Percentiles rank a stretch among this genome's conserved stretches.
Conservation (phyloP, 1,284 basidiomycete genomes). For the Pseudozyma thailandica region DNA sequence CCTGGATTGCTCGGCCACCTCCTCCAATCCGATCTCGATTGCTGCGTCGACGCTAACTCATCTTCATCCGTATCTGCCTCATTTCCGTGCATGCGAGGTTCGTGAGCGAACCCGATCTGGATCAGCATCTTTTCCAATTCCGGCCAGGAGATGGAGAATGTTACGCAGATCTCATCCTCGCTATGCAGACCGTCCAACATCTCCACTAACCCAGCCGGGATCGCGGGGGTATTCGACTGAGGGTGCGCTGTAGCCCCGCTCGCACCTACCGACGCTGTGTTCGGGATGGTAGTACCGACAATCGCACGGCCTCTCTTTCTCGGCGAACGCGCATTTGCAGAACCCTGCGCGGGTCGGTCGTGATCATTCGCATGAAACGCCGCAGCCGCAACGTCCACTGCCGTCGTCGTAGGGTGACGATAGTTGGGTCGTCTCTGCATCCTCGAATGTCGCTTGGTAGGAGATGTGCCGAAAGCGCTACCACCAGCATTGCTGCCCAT, state of each 20-base stretch:
- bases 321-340: constrained; percentile 20
- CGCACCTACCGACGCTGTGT: constrained; percentile 7
- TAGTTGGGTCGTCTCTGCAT: constrained; percentile 16
- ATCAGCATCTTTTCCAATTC: constrained; percentile 79
- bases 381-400: constrained; percentile 57
- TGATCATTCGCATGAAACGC: constrained; percentile 40
- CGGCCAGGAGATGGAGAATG: constrained; percentile 84
- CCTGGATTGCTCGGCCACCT: constrained; percentile 14
- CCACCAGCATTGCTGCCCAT: constrained; percentile 11
- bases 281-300: constrained; percentile 16
- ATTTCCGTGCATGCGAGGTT: background rate
- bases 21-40: constrained; percentile 20
- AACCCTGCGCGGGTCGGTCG: constrained; percentile 5
- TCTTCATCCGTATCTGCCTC: constrained; percentile 36
- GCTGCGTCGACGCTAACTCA: constrained; percentile 19
- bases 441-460: constrained; percentile 27
- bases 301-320: constrained; percentile 32
- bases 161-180: constrained; percentile 87
- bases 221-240: background rate
- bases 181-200: constrained; percentile 87
- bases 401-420: constrained; percentile 58
- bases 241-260: constrained; percentile 12
- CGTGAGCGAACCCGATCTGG: constrained; percentile 29
- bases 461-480: constrained; percentile 43
- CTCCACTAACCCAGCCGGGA: constrained; percentile 72